Base-by-base conservation (phyloP, 768 basidiomycete genomes). In the Termitomyces heimii region DNA sequence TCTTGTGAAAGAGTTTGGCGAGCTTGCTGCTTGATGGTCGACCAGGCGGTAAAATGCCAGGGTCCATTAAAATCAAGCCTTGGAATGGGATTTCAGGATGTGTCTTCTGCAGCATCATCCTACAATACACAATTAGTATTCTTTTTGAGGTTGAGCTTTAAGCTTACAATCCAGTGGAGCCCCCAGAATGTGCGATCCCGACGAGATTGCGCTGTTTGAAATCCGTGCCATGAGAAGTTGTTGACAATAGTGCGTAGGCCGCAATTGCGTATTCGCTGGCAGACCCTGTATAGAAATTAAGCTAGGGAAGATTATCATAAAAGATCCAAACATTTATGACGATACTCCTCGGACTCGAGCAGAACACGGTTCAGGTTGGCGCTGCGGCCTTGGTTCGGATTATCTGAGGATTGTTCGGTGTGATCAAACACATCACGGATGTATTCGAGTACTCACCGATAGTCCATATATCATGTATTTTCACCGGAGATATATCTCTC, bases 331-430 rank as follows among this genome's bases (percentile, higher is more conserved):
- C 56, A 57, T 45, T 57, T 39, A 5, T 45, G 43, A 3, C 50
- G 42, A 34, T 57, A 57, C 34, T 57, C 24, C 5, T 51, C 43
- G 2, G 56, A 44, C 13, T 52, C 56, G 1, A 57, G 43, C 9
- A 57, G 26, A 37, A 31, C 43, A 7, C 43, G 49, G 28, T 57
- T 57, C n/a, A 57, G 28, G 2, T 26, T 42, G 13, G 43, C 50
- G 16, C 56, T 57, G 10, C 56, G 49, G 12, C 56, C 56, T 46
- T 57, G 56, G 8, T 57, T 57, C 26, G 56, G 56, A 18, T 57
- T 57, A 52, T 57, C 56, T 57, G 18, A 12, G 18, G 20, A 7
- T 16, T 20, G 32, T 49, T 49, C 13, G 32, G 6, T 3, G 8
- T 22, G n/a, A 22, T n/a, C 24, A 34, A n/a, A 6, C 6, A 39